phyloP scores from a whole-genome alignment of 2,329 filamentous ascomycete species.

The Pochonia chlamydosporia region DNA sequence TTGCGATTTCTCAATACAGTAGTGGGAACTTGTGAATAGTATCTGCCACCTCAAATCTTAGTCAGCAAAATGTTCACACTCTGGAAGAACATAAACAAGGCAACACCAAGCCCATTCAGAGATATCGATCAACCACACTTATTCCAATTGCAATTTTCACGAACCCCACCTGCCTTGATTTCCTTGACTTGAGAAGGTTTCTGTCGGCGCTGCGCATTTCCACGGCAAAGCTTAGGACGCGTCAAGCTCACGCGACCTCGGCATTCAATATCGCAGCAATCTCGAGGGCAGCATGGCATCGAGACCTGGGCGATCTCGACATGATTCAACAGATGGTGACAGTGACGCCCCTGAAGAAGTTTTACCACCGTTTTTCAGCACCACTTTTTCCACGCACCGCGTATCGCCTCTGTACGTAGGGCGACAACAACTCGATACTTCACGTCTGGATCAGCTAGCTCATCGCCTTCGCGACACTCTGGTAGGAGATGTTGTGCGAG shows the following conservation, averaged over 20 bases:
- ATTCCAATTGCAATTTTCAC: no score
- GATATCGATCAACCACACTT: no score
- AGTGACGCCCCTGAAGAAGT: slow-evolving; percentile 20
- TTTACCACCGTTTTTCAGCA: slow-evolving; percentile 47
- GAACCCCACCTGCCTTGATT: no score
- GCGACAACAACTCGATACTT: slow-evolving; percentile 27
- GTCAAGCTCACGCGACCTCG: not conserved
- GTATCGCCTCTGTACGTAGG: slow-evolving; percentile 49
- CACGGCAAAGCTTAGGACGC: no score
- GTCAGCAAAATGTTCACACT: not conserved
- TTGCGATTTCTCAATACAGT: not conserved
- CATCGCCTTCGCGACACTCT: slow-evolving; percentile 47
- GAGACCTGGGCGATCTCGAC: slow-evolving; percentile 4
- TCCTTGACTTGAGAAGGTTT: no score
- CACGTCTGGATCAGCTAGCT: slow-evolving; percentile 37
- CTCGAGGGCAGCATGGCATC: slow-evolving; percentile 2
- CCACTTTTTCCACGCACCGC: slow-evolving; percentile 51
- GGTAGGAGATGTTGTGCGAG: slow-evolving; percentile 54
- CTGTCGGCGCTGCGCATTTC: no score
- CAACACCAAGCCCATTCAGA: not conserved
- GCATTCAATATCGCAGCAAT: not conserved
- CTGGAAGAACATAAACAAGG: not conserved
- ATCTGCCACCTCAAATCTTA: no score
- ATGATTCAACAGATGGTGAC: slow-evolving; percentile 9
- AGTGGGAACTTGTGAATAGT: no score